Evolutionary conservation across 805 yeast species (phyloP), one percentile per base, ranked within the genome.

Genomic region (Metschnikowia cubensis): DNA sequence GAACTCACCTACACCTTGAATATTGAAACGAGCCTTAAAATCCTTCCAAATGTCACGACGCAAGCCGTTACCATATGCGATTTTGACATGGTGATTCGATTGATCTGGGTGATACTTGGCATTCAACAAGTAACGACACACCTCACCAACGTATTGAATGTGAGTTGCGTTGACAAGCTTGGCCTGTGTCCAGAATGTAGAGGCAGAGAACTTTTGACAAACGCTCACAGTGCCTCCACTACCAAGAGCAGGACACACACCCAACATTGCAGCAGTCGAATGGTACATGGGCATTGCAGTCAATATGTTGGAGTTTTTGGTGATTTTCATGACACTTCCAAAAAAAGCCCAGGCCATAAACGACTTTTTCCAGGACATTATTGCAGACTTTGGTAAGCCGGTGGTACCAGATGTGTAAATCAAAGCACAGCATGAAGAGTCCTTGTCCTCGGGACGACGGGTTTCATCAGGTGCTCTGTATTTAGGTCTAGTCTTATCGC

Each of bases 211-310:
- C 65, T 87, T 88, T 55, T 83, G 84, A 25, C 92, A 83, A 21
- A 92, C 66, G 0, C 94, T 87, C 43, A 86, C 80, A 55, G 90
- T 81, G 0, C 86, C 94, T 45, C 96, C 96, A 39, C 69, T 71
- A 4, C 67, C 62, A 31, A 77, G 58, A 0, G 84, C 74, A 0
- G 96, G 90, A 61, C 91, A 75, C 5, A 85, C 81, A 11, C 97
- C 97, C 48, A 91, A 69, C 67, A 89, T 77, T 0, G 96, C 87
- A 3, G 97, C 97, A 0, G 97, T 91, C 0, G 96, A 89, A 66
- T 91, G 98, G 64, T 92, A 91, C 52, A 92, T 72, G 1, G 98
- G 98, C 98, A 91, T 91, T 1, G 96, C 88, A 0, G 96, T 88
- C 70, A 86, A 87, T 8, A 89, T 83, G 11, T 76, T 79, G 14